phyloP scores from a whole-genome alignment of 129 eudicot species.

The Flaveria linearis region DNA sequence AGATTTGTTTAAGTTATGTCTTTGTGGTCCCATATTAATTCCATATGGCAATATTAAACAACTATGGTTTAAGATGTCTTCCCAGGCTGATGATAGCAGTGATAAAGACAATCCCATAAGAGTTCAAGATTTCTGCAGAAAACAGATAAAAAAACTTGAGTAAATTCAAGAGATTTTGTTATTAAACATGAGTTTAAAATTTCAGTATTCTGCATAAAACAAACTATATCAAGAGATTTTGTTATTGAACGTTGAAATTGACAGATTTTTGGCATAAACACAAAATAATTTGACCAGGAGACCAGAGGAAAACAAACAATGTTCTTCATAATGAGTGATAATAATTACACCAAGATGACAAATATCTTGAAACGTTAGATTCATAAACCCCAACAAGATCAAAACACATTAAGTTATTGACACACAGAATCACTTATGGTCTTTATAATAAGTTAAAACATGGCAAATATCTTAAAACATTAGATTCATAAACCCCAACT shows the following conservation, averaged over 20 bases:
- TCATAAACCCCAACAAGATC: neutral
- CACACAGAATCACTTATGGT: too few relatives aligned
- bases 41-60: constrained; percentile 31
- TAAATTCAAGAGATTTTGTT: neutral
- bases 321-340: constrained; percentile 21
- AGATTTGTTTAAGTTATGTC: constrained; percentile 32
- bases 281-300: constrained; percentile 6
- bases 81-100: constrained; percentile 57
- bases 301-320: constrained; percentile 18
- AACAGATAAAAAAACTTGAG: neutral
- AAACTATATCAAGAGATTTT: neutral
- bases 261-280: neutral
- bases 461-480: neutral
- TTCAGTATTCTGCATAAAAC: neutral
- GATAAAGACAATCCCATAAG: constrained; percentile 61
- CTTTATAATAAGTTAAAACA: too few relatives aligned
- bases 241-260: too few relatives aligned
- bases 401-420: too few relatives aligned
- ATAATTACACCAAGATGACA: neutral
- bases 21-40: constrained; percentile 22
- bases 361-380: neutral
- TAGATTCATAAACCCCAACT: neutral
- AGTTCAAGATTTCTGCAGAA: constrained; percentile 32
- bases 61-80: constrained; percentile 49
- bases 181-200: neutral